Percentiles rank a stretch among this genome's conserved stretches.
phyloP scores from a whole-genome alignment of 208 protist genomes.

The Acanthamoeba lenticulata region DNA sequence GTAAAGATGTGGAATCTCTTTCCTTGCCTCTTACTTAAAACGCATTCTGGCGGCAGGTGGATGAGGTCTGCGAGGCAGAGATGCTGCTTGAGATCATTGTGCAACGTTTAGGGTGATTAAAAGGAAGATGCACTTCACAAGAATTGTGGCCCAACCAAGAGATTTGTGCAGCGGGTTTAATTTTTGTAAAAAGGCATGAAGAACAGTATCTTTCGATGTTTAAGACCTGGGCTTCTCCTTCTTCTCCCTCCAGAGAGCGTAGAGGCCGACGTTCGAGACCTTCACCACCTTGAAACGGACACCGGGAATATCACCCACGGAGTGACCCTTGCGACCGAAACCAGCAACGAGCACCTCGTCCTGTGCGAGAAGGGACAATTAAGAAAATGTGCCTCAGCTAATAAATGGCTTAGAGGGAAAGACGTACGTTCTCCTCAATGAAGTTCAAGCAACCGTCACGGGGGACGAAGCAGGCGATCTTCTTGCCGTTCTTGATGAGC shows the following conservation, averaged over 20 bases:
- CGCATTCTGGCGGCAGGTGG: not conserved
- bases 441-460: slow-evolving; percentile 99
- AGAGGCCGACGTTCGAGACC: slow-evolving; percentile 98
- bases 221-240: slow-evolving; percentile 97
- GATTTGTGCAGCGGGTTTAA: not conserved
- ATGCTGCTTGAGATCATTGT: not conserved
- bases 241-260: slow-evolving; percentile 98
- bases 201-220: not conserved
- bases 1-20: not conserved
- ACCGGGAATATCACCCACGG: slow-evolving; percentile 99
- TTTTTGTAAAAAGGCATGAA: not conserved
- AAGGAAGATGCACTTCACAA: no score
- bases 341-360: slow-evolving; percentile 99
- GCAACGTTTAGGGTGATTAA: not conserved
- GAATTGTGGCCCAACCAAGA: no score
- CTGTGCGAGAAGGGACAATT: not conserved
- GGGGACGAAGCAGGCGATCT: slow-evolving; percentile 99
- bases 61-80: not conserved
- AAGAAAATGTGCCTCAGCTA: slow-evolving; percentile 12
- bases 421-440: slow-evolving; percentile 97
- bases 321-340: slow-evolving; percentile 98
- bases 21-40: not conserved
- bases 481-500: slow-evolving; percentile 99
- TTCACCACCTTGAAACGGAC: slow-evolving; percentile 98
- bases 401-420: not conserved